Evolutionary conservation across 495 filamentous ascomycete species (phyloP).

Genomic region (Podospora comata): DNA sequence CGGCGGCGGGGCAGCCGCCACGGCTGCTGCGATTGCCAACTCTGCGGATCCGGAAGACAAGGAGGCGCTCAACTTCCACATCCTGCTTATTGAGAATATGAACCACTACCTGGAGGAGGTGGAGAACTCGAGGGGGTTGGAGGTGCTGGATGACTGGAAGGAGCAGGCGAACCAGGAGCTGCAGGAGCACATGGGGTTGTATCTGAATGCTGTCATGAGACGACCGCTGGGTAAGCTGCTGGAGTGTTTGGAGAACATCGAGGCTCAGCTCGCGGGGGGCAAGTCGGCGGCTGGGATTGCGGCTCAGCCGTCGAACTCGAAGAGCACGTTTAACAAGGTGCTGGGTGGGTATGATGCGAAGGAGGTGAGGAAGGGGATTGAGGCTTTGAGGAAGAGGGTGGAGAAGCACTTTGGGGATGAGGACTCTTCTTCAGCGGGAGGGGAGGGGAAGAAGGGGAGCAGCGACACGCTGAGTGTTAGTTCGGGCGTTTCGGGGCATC

Average conservation of each 20-base stretch:
- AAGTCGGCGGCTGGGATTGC: conserved; percentile 53
- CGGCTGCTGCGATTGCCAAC: background rate
- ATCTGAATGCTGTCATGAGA: conserved; percentile 82
- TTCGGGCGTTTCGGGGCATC: conserved; percentile 11
- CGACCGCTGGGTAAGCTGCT: conserved; percentile 85
- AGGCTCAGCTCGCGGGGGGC: conserved; percentile 58
- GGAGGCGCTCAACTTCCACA: conserved; percentile 92
- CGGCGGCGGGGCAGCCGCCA: conserved; percentile 20
- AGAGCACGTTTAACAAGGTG: conserved; percentile 77
- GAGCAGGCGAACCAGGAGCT: conserved; percentile 73
- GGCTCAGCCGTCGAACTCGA: conserved; percentile 72
- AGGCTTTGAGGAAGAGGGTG: conserved; percentile 79
- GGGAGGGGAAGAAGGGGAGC: conserved; percentile 15
- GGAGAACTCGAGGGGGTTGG: conserved; percentile 62
- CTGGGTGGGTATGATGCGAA: conserved; percentile 73
- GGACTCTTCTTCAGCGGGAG: conserved; percentile 53
- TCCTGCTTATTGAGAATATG: conserved; percentile 97
- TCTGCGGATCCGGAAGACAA: conserved; percentile 77
- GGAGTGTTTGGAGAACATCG: conserved; percentile 82
- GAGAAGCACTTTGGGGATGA: conserved; percentile 95
- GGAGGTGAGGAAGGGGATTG: conserved; percentile 80
- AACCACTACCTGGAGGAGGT: conserved; percentile 94
- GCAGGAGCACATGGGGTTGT: conserved; percentile 82
- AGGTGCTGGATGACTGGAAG: conserved; percentile 77
- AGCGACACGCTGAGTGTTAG: conserved; percentile 4